Evolutionary conservation across 345 rosid species (phyloP).

Genomic region (Psidium guajava): DNA sequence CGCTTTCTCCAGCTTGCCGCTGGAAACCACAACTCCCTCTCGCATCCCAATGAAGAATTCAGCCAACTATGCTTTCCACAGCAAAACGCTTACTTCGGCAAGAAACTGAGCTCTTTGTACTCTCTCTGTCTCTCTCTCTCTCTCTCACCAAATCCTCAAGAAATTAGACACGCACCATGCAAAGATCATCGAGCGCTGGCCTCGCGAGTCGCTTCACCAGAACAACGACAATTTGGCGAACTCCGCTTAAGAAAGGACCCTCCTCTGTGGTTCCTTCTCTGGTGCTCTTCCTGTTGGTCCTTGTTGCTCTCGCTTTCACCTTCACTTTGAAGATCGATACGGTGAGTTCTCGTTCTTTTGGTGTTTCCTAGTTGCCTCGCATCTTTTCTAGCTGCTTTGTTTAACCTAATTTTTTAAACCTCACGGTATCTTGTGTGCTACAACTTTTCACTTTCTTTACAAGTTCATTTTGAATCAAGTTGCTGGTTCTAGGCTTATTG

Average conservation of each 20-base stretch:
- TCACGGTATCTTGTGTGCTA: not conserved
- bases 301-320: constrained; percentile 9
- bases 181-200: not conserved
- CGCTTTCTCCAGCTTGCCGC: not conserved
- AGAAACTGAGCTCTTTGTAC: not conserved
- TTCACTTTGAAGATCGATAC: constrained; percentile 1
- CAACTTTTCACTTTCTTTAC: not conserved
- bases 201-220: not conserved
- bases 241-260: not conserved
- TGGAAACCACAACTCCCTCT: not conserved
- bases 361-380: not conserved
- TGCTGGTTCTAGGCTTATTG: not conserved
- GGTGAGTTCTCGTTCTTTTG: not conserved
- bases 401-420: not conserved
- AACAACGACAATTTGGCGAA: not conserved
- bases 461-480: not conserved
- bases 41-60: not conserved
- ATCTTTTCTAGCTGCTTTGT: not conserved
- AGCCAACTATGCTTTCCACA: not conserved
- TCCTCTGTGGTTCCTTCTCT: constrained; percentile 2
- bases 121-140: not conserved
- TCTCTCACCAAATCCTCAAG: not conserved
- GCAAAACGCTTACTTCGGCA: not conserved
- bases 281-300: constrained; percentile 8
- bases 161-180: not conserved